Percentiles rank a stretch among this genome's conserved stretches.
These are phyloP conservation scores for Aegle marmelos DNA, from an alignment of 345 rosid species.

Conservation along the genomic window DNA sequence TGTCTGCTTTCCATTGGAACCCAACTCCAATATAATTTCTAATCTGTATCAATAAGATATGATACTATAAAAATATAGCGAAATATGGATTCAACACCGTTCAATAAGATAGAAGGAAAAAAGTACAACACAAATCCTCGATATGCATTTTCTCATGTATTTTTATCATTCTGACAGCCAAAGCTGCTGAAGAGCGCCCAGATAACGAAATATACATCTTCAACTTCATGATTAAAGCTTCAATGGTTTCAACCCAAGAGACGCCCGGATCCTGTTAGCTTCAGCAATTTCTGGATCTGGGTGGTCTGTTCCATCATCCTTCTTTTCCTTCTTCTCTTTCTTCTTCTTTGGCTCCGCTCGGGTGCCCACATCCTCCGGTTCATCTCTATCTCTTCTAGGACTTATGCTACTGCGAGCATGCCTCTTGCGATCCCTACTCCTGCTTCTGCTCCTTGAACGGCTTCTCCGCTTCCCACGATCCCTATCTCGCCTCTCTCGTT, in stretches of 20 bases:
- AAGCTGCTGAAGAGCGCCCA: background rate
- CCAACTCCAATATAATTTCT: background rate
- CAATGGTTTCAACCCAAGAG: constrained; percentile 75
- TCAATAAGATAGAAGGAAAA: background rate
- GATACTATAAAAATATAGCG: background rate
- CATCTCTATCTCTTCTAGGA: constrained; percentile 47
- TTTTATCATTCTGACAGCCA: background rate
- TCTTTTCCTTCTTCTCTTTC: constrained; percentile 71
- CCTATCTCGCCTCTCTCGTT: constrained; percentile 72
- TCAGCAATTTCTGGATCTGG: constrained; percentile 93
- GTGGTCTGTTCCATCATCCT: constrained; percentile 79
- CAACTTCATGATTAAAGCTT: constrained; percentile 12
- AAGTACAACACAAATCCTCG: background rate
- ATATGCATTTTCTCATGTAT: background rate
- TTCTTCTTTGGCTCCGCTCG: constrained; percentile 75
- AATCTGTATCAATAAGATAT: background rate
- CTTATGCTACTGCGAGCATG: constrained; percentile 43
- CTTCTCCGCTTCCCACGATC: constrained; percentile 70
- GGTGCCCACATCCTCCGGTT: constrained; percentile 31
- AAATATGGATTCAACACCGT: background rate
- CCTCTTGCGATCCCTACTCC: constrained; percentile 80
- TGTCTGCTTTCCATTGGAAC: background rate
- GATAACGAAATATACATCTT: background rate
- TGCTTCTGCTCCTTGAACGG: constrained; percentile 56
- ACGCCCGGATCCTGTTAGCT: constrained; percentile 73